Percentiles rank a stretch among this genome's conserved stretches.
Conservation (phyloP, 805 yeast species). For the Candida jianshihensis region DNA sequence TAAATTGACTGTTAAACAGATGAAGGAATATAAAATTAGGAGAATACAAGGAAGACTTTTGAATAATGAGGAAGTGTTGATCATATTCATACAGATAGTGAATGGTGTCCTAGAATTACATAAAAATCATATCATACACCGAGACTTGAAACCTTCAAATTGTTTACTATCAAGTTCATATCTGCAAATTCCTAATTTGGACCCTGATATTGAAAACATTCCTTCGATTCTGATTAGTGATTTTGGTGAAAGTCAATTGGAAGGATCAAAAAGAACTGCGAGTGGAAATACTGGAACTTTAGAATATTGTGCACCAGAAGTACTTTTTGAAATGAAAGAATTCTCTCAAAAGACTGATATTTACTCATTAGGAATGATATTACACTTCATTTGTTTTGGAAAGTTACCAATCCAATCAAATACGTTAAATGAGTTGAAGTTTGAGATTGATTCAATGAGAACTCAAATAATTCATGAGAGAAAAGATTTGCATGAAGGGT, state of each 20-base stretch:
- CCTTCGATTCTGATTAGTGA: constrained; percentile 81
- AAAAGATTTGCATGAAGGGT: constrained; percentile 19
- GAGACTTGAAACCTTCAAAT: constrained; percentile 87
- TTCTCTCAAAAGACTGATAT: constrained; percentile 72
- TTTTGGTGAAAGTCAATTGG: constrained; percentile 82
- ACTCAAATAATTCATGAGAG: constrained; percentile 14
- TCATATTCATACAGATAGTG: constrained; percentile 60
- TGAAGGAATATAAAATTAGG: constrained; percentile 29
- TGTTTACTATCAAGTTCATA: constrained; percentile 46
- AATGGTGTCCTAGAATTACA: constrained; percentile 71
- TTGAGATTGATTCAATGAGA: constrained; percentile 23
- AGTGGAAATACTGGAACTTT: constrained; percentile 86
- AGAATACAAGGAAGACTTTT: constrained; percentile 29
- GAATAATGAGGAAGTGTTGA: constrained; percentile 53
- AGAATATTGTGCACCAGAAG: constrained; percentile 84
- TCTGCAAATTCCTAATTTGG: constrained; percentile 7
- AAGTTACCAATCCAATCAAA: constrained; percentile 48
- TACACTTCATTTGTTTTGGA: constrained; percentile 68
- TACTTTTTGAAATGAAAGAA: constrained; percentile 25
- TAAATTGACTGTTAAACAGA: constrained; percentile 27
- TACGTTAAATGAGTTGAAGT: constrained; percentile 25
- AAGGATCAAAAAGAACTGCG: constrained; percentile 55
- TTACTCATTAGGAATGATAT: constrained; percentile 79
- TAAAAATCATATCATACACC: constrained; percentile 67
- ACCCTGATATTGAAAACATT: constrained; percentile 21